phyloP scores from a whole-genome alignment of 2,329 filamentous ascomycete species.

The Thermochaetoides dissita region DNA sequence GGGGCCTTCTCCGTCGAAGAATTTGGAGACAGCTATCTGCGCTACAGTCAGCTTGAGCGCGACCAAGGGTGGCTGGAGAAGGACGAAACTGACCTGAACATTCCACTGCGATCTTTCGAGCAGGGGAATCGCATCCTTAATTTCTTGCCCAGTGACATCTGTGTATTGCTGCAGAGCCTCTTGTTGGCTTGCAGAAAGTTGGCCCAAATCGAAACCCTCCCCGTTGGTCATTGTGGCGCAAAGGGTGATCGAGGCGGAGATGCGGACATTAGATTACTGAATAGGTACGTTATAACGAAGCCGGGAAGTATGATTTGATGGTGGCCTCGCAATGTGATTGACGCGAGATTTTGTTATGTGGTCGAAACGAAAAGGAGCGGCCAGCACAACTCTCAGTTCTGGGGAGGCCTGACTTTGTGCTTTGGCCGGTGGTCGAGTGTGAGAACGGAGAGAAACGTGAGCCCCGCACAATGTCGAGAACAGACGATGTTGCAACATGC shows the following conservation, averaged over 20 bases:
- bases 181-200: slow-evolving; percentile 66
- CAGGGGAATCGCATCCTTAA: slow-evolving; percentile 61
- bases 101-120: slow-evolving; percentile 90
- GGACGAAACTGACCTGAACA: slow-evolving; percentile 49
- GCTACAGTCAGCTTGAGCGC: not conserved
- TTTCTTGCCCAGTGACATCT: slow-evolving; percentile 72
- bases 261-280: too few species aligned
- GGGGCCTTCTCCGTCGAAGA: slow-evolving; percentile 89
- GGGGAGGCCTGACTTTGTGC: too few species aligned
- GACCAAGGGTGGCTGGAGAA: not conserved
- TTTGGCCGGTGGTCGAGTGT: too few species aligned
- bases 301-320: too few species aligned
- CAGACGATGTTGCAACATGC: too few species aligned
- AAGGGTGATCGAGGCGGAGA: not conserved
- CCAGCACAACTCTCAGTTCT: too few species aligned
- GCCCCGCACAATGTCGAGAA: too few species aligned
- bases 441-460: too few species aligned
- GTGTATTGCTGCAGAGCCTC: slow-evolving; percentile 77
- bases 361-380: too few species aligned
- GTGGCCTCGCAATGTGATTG: too few species aligned
- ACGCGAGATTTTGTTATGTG: too few species aligned
- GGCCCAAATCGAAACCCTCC: slow-evolving; percentile 43
- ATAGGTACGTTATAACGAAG: too few species aligned
- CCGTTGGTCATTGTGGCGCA: slow-evolving; percentile 27
- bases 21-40: slow-evolving; percentile 88